Evolutionary conservation across 352 stramenopile genomes (phyloP).

Genomic region (Phytophthora syringae): DNA sequence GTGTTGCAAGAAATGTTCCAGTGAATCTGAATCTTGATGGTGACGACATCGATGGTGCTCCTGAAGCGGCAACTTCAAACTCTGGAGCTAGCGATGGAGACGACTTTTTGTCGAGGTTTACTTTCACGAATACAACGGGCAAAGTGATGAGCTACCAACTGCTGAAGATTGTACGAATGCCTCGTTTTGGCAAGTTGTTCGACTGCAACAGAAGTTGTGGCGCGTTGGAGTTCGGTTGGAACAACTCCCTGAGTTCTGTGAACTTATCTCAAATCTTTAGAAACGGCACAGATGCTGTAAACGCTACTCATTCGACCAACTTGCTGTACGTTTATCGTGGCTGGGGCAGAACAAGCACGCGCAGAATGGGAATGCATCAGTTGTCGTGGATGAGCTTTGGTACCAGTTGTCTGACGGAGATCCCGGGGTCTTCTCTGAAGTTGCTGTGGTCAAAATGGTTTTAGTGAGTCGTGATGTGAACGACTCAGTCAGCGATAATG

Average conservation of each 20-base stretch:
- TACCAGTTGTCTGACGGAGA: conserved; percentile 63
- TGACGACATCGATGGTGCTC: conserved; percentile 44
- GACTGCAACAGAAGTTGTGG: conserved; percentile 48
- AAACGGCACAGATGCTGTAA: conserved; percentile 19
- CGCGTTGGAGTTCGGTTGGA: not conserved
- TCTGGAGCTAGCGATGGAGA: not conserved
- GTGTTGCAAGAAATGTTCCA: conserved; percentile 23
- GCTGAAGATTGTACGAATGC: conserved; percentile 53
- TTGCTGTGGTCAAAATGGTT: conserved; percentile 42
- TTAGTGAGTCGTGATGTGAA: conserved; percentile 2
- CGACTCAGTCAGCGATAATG: conserved; percentile 12
- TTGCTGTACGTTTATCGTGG: conserved; percentile 60
- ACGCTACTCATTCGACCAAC: conserved; percentile 49
- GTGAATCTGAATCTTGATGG: conserved; percentile 47
- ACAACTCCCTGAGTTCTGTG: conserved; percentile 1
- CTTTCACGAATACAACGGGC: conserved; percentile 18
- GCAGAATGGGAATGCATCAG: not conserved
- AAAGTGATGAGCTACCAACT: conserved; percentile 19
- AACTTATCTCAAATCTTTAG: conserved; percentile 19
- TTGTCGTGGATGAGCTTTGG: conserved; percentile 48
- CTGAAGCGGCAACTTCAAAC: not conserved
- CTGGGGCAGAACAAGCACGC: conserved; percentile 19
- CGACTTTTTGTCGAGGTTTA: conserved; percentile 26
- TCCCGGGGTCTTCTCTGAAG: conserved; percentile 28
- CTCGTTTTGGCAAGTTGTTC: conserved; percentile 60